A percentile compares a stretch with the other conserved stretches of the same genome.
Conservation (phyloP, 768 basidiomycete species). For the Coprinopsis strossmayeri region DNA sequence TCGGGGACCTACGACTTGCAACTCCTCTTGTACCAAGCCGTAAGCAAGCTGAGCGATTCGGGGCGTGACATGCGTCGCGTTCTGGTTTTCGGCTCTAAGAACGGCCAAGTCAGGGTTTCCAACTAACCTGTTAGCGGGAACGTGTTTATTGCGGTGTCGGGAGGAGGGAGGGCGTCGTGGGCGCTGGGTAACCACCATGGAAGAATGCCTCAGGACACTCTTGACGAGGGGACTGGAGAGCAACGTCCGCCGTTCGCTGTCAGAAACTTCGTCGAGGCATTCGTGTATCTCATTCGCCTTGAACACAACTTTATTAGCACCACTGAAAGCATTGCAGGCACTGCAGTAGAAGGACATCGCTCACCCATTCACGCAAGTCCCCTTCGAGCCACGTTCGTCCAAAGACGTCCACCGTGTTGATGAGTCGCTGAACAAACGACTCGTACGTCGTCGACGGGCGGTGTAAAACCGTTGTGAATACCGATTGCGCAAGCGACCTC, state of each 20-base stretch:
- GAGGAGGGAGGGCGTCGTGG: neutral
- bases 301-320: no score
- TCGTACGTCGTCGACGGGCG: constrained; percentile 19
- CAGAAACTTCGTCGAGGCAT: neutral
- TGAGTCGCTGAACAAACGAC: constrained; percentile 30
- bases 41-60: constrained; percentile 44
- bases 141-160: neutral
- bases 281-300: neutral
- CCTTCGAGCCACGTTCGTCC: constrained; percentile 26
- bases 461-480: constrained; percentile 30
- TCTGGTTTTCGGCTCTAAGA: constrained; percentile 47
- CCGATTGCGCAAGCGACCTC: constrained; percentile 43
- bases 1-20: constrained; percentile 47
- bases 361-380: constrained; percentile 27
- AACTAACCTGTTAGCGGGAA: constrained; percentile 13
- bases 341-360: constrained; percentile 7
- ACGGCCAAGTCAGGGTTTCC: constrained; percentile 53
- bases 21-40: constrained; percentile 46
- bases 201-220: no score
- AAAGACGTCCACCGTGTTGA: constrained; percentile 27
- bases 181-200: no score
- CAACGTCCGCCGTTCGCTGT: neutral
- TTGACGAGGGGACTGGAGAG: neutral
- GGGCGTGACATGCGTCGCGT: constrained; percentile 57
- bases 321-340: no score